These are phyloP conservation scores for Aspergillus vadensis DNA, from an alignment of 2,329 filamentous ascomycete species.

Conservation along the genomic window DNA sequence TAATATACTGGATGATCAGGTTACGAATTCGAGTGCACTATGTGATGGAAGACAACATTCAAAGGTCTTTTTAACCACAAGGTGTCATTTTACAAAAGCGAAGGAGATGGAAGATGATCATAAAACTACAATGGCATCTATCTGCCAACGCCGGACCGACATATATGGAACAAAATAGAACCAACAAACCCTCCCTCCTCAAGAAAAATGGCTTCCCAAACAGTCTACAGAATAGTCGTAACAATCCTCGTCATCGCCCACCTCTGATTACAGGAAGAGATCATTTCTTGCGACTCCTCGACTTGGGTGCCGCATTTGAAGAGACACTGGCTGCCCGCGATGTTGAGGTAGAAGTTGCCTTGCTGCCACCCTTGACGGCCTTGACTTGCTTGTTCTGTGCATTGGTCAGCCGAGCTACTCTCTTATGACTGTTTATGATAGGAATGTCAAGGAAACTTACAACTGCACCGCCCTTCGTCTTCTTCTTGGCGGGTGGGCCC, in stretches of 20 bases:
- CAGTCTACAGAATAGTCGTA: conserved; percentile 18
- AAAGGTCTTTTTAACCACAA: neutral
- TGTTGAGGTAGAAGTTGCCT: conserved; percentile 72
- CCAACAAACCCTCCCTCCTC: conserved; percentile 15
- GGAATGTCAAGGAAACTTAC: conserved; percentile 53
- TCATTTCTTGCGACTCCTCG: conserved; percentile 54
- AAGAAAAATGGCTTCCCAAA: conserved; percentile 15
- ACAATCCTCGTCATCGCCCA: conserved; percentile 8
- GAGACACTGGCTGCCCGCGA: conserved; percentile 87
- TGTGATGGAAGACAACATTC: neutral
- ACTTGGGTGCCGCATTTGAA: conserved; percentile 63
- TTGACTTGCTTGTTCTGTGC: conserved; percentile 89
- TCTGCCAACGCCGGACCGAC: conserved; percentile 26
- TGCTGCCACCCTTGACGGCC: conserved; percentile 75
- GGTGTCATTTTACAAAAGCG: conserved; percentile 10
- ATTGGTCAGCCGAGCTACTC: conserved; percentile 9
- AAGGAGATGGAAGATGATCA: conserved; percentile 8
- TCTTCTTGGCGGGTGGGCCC: conserved; percentile 88
- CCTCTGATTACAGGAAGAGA: conserved; percentile 2
- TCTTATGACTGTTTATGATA: neutral
- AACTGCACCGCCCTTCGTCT: conserved; percentile 85
- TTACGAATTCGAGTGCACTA: neutral
- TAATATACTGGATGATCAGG: neutral
- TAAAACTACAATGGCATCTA: conserved; percentile 19
- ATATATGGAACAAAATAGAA: conserved; percentile 16